phyloP scores from a whole-genome alignment of 768 basidiomycete genomes.

The Xerocomellus amylosporus region DNA sequence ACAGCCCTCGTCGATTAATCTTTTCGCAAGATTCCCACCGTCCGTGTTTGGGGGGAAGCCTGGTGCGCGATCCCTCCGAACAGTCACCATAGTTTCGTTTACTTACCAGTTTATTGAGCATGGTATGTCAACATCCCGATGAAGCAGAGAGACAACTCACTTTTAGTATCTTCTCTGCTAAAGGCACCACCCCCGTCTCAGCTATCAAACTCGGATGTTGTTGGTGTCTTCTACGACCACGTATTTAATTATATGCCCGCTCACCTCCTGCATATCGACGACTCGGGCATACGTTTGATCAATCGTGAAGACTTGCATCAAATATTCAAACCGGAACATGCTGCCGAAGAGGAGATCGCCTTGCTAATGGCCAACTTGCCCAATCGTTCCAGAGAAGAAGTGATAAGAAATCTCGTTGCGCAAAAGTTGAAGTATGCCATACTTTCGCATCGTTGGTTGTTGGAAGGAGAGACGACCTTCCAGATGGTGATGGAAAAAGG shows the following conservation, averaged over 20 bases:
- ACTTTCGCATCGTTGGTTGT: constrained; percentile 16
- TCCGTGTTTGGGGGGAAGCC: not conserved
- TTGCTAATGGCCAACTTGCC: not conserved
- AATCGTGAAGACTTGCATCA: constrained; percentile 14
- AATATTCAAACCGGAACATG: constrained; percentile 10
- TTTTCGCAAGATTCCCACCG: not conserved
- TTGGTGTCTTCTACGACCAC: constrained; percentile 10
- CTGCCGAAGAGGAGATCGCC: constrained; percentile 7
- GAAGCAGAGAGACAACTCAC: not conserved
- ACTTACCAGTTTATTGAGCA: not conserved
- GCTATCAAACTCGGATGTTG: not conserved
- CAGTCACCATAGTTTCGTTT: not conserved
- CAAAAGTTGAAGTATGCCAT: constrained; percentile 14
- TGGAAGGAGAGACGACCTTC: constrained; percentile 13
- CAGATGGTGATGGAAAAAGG: constrained; percentile 7
- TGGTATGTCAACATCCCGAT: not conserved
- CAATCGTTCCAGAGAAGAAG: constrained; percentile 6
- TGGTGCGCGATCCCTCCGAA: too few relatives aligned
- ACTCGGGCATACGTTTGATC: constrained; percentile 5
- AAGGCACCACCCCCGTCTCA: not conserved
- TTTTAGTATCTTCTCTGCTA: not conserved
- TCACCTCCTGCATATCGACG: constrained; percentile 14
- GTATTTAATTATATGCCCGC: constrained; percentile 18
- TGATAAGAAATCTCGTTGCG: constrained; percentile 2
- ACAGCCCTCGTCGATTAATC: not conserved